Evolutionary conservation across 192 early-diverging fungal genomes (phyloP).

Genomic region (Podila epicladia): DNA sequence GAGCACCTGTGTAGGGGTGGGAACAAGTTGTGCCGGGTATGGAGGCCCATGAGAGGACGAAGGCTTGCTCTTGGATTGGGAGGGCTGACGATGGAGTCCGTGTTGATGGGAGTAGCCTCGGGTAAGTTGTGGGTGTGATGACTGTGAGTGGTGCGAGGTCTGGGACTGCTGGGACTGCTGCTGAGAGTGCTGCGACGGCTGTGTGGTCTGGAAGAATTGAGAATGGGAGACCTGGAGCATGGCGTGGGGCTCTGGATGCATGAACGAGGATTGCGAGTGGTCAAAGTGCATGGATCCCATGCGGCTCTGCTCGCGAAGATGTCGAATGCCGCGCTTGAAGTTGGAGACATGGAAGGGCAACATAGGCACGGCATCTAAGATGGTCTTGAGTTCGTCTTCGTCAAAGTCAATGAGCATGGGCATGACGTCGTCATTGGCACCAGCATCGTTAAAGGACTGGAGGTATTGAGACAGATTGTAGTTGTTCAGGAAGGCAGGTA

Average conservation of each 20-base stretch:
- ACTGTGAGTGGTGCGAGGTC: slow-evolving; percentile 26
- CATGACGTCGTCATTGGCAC: slow-evolving; percentile 59
- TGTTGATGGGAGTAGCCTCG: slow-evolving; percentile 5
- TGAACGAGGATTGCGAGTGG: slow-evolving; percentile 25
- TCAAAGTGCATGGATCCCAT: slow-evolving; percentile 44
- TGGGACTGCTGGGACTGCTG: slow-evolving; percentile 41
- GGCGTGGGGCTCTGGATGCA: slow-evolving; percentile 35
- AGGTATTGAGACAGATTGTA: slow-evolving; percentile 63
- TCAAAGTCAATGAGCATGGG: slow-evolving; percentile 59
- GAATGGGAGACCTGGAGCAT: slow-evolving; percentile 28
- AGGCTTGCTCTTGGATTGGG: slow-evolving; percentile 6
- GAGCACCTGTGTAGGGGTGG: slow-evolving; percentile 38
- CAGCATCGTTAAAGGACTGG: slow-evolving; percentile 54
- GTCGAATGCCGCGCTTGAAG: slow-evolving; percentile 59
- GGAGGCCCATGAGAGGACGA: slow-evolving; percentile 11
- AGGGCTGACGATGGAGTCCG: slow-evolving; percentile 30
- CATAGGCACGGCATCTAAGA: slow-evolving; percentile 57
- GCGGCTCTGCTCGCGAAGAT: slow-evolving; percentile 43
- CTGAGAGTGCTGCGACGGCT: not conserved
- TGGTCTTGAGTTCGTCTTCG: slow-evolving; percentile 61
- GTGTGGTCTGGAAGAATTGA: slow-evolving; percentile 29
- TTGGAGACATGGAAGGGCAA: slow-evolving; percentile 63
- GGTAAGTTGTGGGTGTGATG: slow-evolving; percentile 16
- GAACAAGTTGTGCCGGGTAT: slow-evolving; percentile 5
- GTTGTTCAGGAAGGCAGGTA: slow-evolving; percentile 57